phyloP scores from a whole-genome alignment of 2,329 filamentous ascomycete species.

The Fusarium sp. region DNA sequence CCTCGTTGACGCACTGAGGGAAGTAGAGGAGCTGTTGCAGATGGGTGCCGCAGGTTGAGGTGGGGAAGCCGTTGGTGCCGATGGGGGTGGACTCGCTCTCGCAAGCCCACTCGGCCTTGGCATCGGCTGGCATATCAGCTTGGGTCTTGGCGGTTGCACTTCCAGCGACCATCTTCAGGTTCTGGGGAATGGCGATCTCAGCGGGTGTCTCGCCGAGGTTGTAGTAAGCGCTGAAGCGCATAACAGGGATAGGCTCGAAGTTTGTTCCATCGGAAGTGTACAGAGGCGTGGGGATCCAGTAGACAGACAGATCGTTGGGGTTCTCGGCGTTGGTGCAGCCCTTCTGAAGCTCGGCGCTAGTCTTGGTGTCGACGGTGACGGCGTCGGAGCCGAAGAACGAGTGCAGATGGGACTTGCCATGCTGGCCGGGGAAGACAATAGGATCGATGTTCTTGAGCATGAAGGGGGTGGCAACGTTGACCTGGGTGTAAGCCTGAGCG shows the following conservation, averaged over 20 bases:
- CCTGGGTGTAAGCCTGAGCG: conserved; percentile 40
- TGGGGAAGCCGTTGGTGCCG: conserved; percentile 39
- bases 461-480: conserved; percentile 42
- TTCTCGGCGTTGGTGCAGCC: conserved; percentile 61
- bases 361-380: conserved; percentile 48
- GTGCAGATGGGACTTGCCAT: conserved; percentile 52
- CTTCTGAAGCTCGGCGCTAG: conserved; percentile 52
- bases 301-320: conserved; percentile 60
- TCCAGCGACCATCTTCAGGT: conserved; percentile 58
- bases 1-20: conserved; percentile 42
- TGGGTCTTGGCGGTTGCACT: conserved; percentile 45
- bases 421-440: conserved; percentile 50
- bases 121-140: conserved; percentile 36
- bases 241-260: conserved; percentile 50
- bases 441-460: conserved; percentile 54
- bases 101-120: conserved; percentile 51
- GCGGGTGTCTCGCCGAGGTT: conserved; percentile 53
- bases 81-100: conserved; percentile 48
- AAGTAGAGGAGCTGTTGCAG: conserved; percentile 44
- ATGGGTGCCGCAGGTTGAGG: conserved; percentile 33
- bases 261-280: conserved; percentile 51
- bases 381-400: conserved; percentile 54
- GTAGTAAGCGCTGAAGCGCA: conserved; percentile 62
- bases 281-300: conserved; percentile 60
- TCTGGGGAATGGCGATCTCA: conserved; percentile 59